Evolutionary conservation across 2,329 filamentous ascomycete genomes (phyloP).

Genomic region (Neurospora sp.): DNA sequence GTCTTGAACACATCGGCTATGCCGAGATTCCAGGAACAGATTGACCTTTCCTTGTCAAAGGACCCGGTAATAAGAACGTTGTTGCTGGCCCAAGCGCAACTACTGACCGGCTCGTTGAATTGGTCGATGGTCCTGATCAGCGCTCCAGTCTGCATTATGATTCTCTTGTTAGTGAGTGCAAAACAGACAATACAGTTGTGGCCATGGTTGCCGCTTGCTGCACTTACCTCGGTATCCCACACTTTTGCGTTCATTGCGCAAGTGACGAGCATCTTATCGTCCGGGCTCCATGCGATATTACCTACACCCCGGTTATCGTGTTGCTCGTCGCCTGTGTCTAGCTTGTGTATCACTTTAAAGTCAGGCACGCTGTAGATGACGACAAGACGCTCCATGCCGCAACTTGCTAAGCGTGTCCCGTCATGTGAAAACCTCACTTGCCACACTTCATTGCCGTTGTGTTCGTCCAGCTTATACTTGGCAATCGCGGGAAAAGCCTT

Average conservation of each 20-base stretch:
- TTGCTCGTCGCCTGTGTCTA: constrained; percentile 58
- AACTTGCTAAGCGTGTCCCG: constrained; percentile 71
- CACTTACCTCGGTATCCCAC: constrained; percentile 60
- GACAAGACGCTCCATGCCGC: constrained; percentile 64
- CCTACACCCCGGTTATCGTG: constrained; percentile 60
- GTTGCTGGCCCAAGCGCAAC: constrained; percentile 81
- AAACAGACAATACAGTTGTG: not conserved
- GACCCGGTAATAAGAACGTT: constrained; percentile 70
- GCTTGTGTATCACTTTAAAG: constrained; percentile 52
- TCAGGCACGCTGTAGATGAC: constrained; percentile 71
- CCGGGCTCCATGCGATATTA: constrained; percentile 83
- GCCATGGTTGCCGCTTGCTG: not conserved
- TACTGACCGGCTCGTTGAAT: constrained; percentile 77
- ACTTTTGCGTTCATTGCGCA: constrained; percentile 72
- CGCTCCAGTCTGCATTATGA: constrained; percentile 43
- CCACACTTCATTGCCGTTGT: constrained; percentile 74
- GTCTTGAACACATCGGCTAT: constrained; percentile 49
- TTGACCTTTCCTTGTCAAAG: constrained; percentile 54
- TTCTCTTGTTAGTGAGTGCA: not conserved
- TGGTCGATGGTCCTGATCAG: constrained; percentile 54
- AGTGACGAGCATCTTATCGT: constrained; percentile 76
- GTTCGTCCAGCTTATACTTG: constrained; percentile 59
- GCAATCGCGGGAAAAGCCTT: constrained; percentile 68
- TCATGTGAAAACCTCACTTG: constrained; percentile 84
- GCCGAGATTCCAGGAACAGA: constrained; percentile 61